Evolutionary conservation across 2,329 filamentous ascomycete species (phyloP).

Genomic region (Stachybotrys chlorohalonatus): DNA sequence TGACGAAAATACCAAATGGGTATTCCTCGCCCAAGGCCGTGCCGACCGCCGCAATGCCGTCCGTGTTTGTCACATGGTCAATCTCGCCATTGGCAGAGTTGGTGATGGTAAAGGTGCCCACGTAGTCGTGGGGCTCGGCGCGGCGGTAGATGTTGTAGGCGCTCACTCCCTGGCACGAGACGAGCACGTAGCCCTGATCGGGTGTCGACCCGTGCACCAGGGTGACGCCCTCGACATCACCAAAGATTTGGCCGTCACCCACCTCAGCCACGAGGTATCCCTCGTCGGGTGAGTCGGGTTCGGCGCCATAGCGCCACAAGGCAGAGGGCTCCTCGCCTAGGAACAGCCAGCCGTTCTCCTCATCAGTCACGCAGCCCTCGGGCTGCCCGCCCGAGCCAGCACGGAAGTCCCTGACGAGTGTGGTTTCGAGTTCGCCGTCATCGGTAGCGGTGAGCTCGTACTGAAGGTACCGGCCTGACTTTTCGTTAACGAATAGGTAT

Average conservation of each 20-base stretch:
- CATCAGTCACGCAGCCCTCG: slow-evolving; percentile 44
- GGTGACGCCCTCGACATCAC: slow-evolving; percentile 45
- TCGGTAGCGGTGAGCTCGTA: slow-evolving; percentile 34
- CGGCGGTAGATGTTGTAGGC: slow-evolving; percentile 42
- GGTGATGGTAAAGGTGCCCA: slow-evolving; percentile 38
- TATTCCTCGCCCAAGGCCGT: slow-evolving; percentile 30
- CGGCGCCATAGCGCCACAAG: slow-evolving; percentile 42
- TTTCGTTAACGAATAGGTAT: slow-evolving; percentile 46
- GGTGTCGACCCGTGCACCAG: slow-evolving; percentile 35
- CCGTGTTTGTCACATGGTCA: slow-evolving; percentile 44
- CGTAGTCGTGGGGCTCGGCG: slow-evolving; percentile 36
- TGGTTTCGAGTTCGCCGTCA: slow-evolving; percentile 32
- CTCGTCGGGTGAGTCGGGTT: slow-evolving; percentile 30
- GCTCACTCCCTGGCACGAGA: slow-evolving; percentile 43
- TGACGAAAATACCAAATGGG: slow-evolving; percentile 35
- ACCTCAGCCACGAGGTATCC: slow-evolving; percentile 29
- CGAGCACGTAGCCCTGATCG: slow-evolving; percentile 38
- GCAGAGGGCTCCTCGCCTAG: slow-evolving; percentile 43
- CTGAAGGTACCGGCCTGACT: slow-evolving; percentile 43
- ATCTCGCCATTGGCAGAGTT: slow-evolving; percentile 29
- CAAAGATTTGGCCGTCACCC: slow-evolving; percentile 36
- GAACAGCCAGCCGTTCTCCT: slow-evolving; percentile 39
- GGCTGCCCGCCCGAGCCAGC: slow-evolving; percentile 43
- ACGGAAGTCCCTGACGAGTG: slow-evolving; percentile 39
- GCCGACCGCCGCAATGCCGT: slow-evolving; percentile 39